These are phyloP conservation scores for Pseudocercospora pini-densiflorae DNA, from an alignment of 2,329 filamentous ascomycete species.

Conservation along the genomic window DNA sequence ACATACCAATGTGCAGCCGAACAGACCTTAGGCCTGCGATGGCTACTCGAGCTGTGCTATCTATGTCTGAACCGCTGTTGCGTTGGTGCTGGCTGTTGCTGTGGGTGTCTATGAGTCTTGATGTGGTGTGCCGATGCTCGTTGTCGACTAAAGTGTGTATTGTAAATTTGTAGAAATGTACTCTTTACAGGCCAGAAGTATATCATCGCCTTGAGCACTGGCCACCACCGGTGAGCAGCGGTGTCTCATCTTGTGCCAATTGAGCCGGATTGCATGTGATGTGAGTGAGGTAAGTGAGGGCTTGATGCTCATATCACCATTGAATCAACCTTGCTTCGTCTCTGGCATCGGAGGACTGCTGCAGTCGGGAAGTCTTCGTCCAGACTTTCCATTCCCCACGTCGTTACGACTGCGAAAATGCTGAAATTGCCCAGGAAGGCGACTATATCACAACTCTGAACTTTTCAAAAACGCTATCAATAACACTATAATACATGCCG, in stretches of 20 bases:
- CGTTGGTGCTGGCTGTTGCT: neutral
- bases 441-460: neutral
- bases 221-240: neutral
- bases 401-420: no score
- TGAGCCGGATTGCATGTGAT: neutral
- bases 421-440: neutral
- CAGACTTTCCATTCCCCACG: no score
- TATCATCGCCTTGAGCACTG: neutral
- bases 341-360: neutral
- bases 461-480: slow-evolving; percentile 21
- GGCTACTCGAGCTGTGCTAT: neutral
- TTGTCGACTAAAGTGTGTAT: no score
- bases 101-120: neutral
- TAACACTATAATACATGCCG: slow-evolving; percentile 21
- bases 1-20: neutral
- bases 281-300: neutral
- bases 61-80: neutral
- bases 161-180: neutral
- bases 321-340: no score
- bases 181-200: neutral
- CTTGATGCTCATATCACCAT: neutral
- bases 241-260: neutral
- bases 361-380: neutral
- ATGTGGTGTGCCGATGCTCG: neutral
- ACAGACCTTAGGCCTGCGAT: no score